These are phyloP conservation scores for Cryptococcus sp. DNA, from an alignment of 1,284 basidiomycete species.

Conservation along the genomic window DNA sequence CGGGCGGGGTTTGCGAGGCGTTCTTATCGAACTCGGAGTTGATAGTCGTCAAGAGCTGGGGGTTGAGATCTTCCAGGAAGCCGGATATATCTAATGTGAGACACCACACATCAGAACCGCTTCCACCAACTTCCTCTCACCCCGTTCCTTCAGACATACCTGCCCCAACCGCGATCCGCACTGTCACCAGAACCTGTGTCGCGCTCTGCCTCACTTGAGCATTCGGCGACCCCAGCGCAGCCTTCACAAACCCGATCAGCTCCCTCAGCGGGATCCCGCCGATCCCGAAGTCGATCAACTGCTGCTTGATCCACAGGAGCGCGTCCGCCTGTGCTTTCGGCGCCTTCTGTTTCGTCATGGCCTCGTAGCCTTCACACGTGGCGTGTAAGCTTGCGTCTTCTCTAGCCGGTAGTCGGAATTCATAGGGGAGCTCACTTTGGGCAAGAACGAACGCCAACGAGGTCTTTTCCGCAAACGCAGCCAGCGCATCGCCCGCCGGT, in stretches of 20 bases:
- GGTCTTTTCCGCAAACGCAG: conserved; percentile 82
- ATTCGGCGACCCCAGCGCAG: conserved; percentile 86
- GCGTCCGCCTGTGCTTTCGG: conserved; percentile 96
- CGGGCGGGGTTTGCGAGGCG: conserved; percentile 72
- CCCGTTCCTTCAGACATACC: conserved; percentile 58
- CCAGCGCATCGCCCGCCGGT: conserved; percentile 84
- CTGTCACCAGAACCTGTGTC: conserved; percentile 88
- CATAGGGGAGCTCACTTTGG: conserved; percentile 63
- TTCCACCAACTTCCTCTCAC: no score
- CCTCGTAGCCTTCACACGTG: conserved; percentile 65
- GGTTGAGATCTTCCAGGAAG: conserved; percentile 89
- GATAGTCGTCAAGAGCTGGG: conserved; percentile 89
- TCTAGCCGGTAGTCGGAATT: no score
- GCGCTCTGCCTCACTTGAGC: conserved; percentile 90
- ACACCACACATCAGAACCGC: not conserved
- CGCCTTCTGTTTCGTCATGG: conserved; percentile 89
- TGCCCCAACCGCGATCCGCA: conserved; percentile 86
- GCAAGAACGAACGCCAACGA: conserved; percentile 90
- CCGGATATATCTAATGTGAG: conserved; percentile 72
- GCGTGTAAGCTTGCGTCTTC: no score
- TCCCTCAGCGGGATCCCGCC: conserved; percentile 76
- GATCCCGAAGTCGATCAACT: conserved; percentile 89
- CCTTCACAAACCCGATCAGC: conserved; percentile 88
- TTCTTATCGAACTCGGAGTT: conserved; percentile 90
- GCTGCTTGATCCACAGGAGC: conserved; percentile 81